Percentiles rank a stretch among this genome's conserved stretches.
phyloP scores from a whole-genome alignment of 2,329 filamentous ascomycete species.

The Tolypocladium guangdongense region DNA sequence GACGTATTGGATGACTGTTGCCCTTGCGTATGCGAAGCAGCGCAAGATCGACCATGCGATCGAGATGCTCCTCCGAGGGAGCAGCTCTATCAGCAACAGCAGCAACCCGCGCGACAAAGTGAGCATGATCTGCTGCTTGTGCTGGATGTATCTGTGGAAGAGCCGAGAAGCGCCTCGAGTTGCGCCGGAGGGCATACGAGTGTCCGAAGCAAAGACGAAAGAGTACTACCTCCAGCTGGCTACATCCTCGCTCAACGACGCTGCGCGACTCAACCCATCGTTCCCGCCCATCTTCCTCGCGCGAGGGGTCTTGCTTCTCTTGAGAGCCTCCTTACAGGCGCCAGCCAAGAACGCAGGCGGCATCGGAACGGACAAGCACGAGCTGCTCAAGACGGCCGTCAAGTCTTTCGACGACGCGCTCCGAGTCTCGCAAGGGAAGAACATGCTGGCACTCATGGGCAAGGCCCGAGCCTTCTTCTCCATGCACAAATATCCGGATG shows the following conservation, averaged over 20 bases:
- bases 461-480: slow-evolving; percentile 82
- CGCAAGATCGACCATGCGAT: slow-evolving; percentile 79
- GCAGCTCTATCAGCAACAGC: slow-evolving; percentile 56
- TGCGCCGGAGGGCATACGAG: slow-evolving; percentile 48
- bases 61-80: slow-evolving; percentile 62
- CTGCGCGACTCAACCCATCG: slow-evolving; percentile 84
- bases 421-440: slow-evolving; percentile 71
- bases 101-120: slow-evolving; percentile 72
- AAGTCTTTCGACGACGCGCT: slow-evolving; percentile 95
- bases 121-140: slow-evolving; percentile 72
- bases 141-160: slow-evolving; percentile 87
- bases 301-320: slow-evolving; percentile 76
- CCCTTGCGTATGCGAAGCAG: slow-evolving; percentile 92
- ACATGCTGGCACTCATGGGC: slow-evolving; percentile 86
- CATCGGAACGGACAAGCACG: slow-evolving; percentile 62
- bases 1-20: slow-evolving; percentile 96
- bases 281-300: slow-evolving; percentile 88
- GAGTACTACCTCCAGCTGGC: slow-evolving; percentile 85
- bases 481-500: slow-evolving; percentile 74
- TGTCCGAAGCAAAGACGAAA: slow-evolving; percentile 75
- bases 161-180: slow-evolving; percentile 65
- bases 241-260: slow-evolving; percentile 88
- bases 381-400: slow-evolving; percentile 72
- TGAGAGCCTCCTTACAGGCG: slow-evolving; percentile 74
- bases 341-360: slow-evolving; percentile 58